These are phyloP conservation scores for Phaffia australis DNA, from an alignment of 768 basidiomycete species.

Conservation along the genomic window DNA sequence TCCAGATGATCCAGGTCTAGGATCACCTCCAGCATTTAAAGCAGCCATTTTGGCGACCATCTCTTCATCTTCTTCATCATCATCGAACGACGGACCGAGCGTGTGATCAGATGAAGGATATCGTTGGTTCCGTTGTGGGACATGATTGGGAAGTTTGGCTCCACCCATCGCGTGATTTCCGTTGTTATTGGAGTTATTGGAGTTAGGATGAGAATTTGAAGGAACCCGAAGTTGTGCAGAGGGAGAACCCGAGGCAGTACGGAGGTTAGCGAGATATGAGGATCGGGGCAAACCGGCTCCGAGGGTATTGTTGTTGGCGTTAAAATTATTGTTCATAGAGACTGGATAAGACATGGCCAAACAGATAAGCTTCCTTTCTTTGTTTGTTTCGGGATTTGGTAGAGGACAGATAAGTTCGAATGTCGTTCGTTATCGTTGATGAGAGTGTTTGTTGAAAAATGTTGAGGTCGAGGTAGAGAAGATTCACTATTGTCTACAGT, in stretches of 20 bases:
- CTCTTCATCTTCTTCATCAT: conserved; percentile 27
- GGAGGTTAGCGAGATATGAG: conserved; percentile 11
- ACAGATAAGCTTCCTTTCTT: no score
- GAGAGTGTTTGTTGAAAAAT: no score
- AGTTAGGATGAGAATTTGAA: not conserved
- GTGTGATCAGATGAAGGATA: conserved; percentile 25
- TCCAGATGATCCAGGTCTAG: conserved; percentile 7
- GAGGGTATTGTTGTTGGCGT: not conserved
- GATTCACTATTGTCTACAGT: no score
- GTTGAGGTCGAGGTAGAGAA: no score
- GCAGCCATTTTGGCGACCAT: conserved; percentile 28
- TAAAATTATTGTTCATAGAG: not conserved
- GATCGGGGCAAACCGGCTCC: conserved; percentile 2
- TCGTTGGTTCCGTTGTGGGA: conserved; percentile 20
- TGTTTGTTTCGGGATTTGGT: no score
- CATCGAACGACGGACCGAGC: conserved; percentile 25
- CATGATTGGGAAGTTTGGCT: conserved; percentile 18
- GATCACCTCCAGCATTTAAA: conserved; percentile 16
- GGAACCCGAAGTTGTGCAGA: not conserved
- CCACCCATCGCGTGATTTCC: not conserved
- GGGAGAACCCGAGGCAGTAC: conserved; percentile 6
- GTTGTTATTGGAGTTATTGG: not conserved
- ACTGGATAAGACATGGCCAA: conserved; percentile 7
- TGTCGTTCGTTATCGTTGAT: no score
- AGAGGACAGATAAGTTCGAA: no score